Evolutionary conservation across 805 yeast species (phyloP), one percentile per base, ranked within the genome.

Genomic region (Candida maesae): DNA sequence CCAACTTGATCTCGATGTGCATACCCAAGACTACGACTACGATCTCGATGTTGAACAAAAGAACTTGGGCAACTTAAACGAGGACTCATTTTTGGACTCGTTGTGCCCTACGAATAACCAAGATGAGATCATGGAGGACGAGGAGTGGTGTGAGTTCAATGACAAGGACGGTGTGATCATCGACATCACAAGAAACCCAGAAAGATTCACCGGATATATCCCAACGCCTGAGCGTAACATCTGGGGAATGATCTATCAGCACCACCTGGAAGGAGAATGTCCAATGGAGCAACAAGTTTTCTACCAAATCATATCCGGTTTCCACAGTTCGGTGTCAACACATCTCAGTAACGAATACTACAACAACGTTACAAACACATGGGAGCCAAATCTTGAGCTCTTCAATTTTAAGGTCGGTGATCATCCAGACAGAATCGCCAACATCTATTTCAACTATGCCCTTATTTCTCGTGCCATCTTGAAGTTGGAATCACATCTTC

Each of bases 261-360:
- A 93, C 53, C 70, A 52, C 63, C 70, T 61, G 51, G 72, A 63
- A 21, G 78, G 73, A 15, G 76, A 74, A 47, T 90, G 96, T 59
- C 49, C 46, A n/a, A 65, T 82, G 33, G 98, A 95, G 55, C 91
- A 91, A 65, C 80, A 87, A 48, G 79, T 90, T 29, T 93, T 93
- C 55, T 93, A 84, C 65, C 76, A 93, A 50, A 65, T 93, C 39
- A 73, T 93, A 17, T 82, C 93, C 20, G 99, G 99, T 2, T 76
- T 93, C 83, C 99, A 93, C 59, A 88, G 96, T 2, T 86, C 96
- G 2, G 88, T 93, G 46, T 91, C 95, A 6, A 89, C 95, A 1
- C 99, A 93, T 64, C 70, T 93, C 46, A 78, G 95, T 14, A 85
- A 84, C 58, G 97, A 91, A 57, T 85, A 76, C 60, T 69, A 84